Evolutionary conservation across 1,284 basidiomycete species (phyloP).

Genomic region (Ustilago crameri): DNA sequence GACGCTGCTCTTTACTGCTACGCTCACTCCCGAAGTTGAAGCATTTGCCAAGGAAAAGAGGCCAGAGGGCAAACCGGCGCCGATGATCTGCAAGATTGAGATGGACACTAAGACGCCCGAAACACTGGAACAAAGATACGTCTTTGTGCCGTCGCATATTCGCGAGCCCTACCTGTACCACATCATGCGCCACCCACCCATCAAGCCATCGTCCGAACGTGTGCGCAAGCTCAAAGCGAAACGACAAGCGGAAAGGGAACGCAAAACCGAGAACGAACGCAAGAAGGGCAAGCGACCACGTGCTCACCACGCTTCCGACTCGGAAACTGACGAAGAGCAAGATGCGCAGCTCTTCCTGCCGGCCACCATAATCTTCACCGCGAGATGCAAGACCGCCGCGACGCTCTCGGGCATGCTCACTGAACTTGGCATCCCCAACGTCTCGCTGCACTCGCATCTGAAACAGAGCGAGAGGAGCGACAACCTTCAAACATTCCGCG

Average conservation of each 20-base stretch:
- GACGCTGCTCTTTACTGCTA: slow-evolving; percentile 96
- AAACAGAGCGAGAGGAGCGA: slow-evolving; percentile 87
- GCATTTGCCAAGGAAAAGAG: slow-evolving; percentile 80
- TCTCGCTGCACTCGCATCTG: slow-evolving; percentile 90
- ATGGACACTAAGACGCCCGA: slow-evolving; percentile 81
- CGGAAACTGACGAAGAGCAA: slow-evolving; percentile 31
- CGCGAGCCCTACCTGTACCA: slow-evolving; percentile 92
- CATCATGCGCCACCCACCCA: slow-evolving; percentile 83
- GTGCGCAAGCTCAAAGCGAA: slow-evolving; percentile 65
- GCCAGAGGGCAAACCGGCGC: slow-evolving; percentile 82
- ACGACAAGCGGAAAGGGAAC: slow-evolving; percentile 52
- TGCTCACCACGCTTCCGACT: slow-evolving; percentile 24
- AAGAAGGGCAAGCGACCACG: slow-evolving; percentile 36
- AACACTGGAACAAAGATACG: slow-evolving; percentile 86
- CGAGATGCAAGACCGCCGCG: slow-evolving; percentile 85
- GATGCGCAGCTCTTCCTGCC: slow-evolving; percentile 69
- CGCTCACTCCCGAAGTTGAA: slow-evolving; percentile 87
- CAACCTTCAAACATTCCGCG: slow-evolving; percentile 87
- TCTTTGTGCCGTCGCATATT: slow-evolving; percentile 93
- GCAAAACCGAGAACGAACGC: slow-evolving; percentile 33
- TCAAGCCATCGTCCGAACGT: slow-evolving; percentile 54
- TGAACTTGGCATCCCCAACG: slow-evolving; percentile 80
- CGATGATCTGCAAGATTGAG: slow-evolving; percentile 86
- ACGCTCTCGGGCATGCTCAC: slow-evolving; percentile 77
- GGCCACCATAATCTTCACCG: slow-evolving; percentile 95